Evolutionary conservation across 2,329 filamentous ascomycete genomes (phyloP).

Genomic region (Colletotrichum sp.): DNA sequence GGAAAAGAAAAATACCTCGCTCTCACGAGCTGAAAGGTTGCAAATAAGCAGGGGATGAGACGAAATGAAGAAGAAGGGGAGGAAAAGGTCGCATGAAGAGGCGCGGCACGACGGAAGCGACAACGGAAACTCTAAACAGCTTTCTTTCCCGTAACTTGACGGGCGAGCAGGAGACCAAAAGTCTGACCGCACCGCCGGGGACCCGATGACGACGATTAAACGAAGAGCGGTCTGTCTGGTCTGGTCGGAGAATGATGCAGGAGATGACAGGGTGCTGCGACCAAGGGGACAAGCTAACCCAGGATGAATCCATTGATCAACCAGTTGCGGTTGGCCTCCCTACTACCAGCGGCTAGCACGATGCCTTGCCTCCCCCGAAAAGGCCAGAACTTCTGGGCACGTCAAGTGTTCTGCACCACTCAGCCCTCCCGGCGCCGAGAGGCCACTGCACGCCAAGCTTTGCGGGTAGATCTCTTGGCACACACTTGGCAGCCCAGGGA

Average conservation of each 20-base stretch:
- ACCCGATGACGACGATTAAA: not conserved
- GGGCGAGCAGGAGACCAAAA: not conserved
- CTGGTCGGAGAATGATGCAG: not conserved
- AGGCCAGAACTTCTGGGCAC: not conserved
- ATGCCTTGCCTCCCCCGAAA: not conserved
- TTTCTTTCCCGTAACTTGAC: not conserved
- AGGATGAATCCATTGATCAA: not conserved
- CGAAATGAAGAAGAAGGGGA: not conserved
- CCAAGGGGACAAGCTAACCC: not conserved
- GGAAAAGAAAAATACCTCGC: not conserved
- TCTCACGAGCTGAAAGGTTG: not conserved
- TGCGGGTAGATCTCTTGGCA: constrained; percentile 19
- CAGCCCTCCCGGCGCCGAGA: not conserved
- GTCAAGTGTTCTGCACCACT: not conserved
- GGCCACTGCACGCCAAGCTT: constrained; percentile 13
- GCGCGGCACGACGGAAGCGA: not conserved
- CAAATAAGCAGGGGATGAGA: not conserved
- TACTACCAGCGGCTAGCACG: not conserved
- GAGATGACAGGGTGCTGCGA: not conserved
- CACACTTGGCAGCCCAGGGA: constrained; percentile 11
- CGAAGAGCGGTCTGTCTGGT: not conserved
- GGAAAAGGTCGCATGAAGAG: not conserved
- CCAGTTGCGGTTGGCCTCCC: not conserved
- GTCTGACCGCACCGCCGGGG: not conserved
- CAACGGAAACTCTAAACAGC: not conserved